Evolutionary conservation across 495 filamentous ascomycete genomes (phyloP).

Genomic region (Neurospora sp.): DNA sequence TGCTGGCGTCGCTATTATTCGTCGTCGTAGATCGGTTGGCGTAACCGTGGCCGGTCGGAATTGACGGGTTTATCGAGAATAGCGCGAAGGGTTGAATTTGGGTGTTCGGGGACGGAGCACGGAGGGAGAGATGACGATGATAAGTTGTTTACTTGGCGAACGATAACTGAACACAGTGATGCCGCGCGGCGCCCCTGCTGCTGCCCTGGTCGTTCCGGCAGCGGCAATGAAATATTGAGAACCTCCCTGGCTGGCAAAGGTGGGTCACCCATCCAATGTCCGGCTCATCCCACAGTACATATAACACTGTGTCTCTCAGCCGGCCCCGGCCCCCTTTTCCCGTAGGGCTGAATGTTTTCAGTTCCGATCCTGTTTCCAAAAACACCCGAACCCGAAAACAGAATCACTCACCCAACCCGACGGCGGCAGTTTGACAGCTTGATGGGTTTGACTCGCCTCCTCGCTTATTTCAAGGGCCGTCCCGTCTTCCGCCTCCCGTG

Average conservation of each 20-base stretch:
- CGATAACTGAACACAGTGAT: background rate
- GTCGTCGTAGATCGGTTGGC: background rate
- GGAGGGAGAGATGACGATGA: background rate
- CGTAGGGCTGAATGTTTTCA: background rate
- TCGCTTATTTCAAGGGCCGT: background rate
- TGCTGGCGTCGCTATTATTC: background rate
- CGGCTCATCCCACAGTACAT: background rate
- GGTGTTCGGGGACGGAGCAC: background rate
- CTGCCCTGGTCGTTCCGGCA: background rate
- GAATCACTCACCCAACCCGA: background rate
- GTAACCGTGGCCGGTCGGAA: too few species aligned
- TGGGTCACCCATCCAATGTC: background rate
- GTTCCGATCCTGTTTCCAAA: background rate
- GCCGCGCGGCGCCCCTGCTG: background rate
- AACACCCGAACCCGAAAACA: slow-evolving; percentile 1
- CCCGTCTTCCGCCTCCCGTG: background rate
- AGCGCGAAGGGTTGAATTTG: too few species aligned
- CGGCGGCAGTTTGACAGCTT: background rate
- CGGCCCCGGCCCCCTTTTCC: background rate
- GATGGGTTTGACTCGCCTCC: background rate
- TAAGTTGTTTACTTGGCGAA: background rate
- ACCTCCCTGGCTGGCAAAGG: background rate
- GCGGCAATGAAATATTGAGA: background rate
- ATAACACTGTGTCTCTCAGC: background rate
- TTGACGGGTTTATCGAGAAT: too few species aligned